These are phyloP conservation scores for Leccinum sublutescens DNA, from an alignment of 768 basidiomycete genomes.

Conservation along the genomic window DNA sequence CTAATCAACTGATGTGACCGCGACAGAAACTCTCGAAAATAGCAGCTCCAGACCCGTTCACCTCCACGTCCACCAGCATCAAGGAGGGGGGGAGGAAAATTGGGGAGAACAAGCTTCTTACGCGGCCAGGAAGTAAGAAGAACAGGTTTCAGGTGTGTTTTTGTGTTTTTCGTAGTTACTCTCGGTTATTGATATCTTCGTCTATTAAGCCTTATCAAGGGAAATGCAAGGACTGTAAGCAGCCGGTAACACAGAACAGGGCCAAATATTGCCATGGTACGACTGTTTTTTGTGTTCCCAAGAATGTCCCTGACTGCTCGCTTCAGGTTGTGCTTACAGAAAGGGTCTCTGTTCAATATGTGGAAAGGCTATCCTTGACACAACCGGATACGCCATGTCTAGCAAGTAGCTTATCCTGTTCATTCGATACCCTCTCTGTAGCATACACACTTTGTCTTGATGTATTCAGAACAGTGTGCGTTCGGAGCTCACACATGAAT, in stretches of 20 bases:
- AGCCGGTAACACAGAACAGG: slow-evolving; percentile 77
- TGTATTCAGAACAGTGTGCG: slow-evolving; percentile 9
- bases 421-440: slow-evolving; percentile 27
- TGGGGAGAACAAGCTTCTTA: slow-evolving; percentile 81
- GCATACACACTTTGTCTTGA: slow-evolving; percentile 4
- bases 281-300: slow-evolving; percentile 21
- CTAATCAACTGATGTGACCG: not conserved
- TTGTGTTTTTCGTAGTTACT: slow-evolving; percentile 12
- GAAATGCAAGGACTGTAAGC: slow-evolving; percentile 88
- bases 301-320: slow-evolving; percentile 6
- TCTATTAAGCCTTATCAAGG: slow-evolving; percentile 70
- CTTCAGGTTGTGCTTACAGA: slow-evolving; percentile 80
- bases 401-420: slow-evolving; percentile 50
- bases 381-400: slow-evolving; percentile 81
- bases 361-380: slow-evolving; percentile 84
- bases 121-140: slow-evolving; percentile 67
- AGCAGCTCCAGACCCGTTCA: slow-evolving; percentile 87
- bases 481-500: not conserved
- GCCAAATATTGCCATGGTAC: slow-evolving; percentile 88
- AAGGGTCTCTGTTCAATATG: slow-evolving; percentile 86
- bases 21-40: slow-evolving; percentile 85
- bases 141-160: slow-evolving; percentile 70
- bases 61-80: slow-evolving; percentile 66
- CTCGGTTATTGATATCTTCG: slow-evolving; percentile 1
- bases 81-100: slow-evolving; percentile 80